phyloP scores from a whole-genome alignment of 2,329 filamentous ascomycete genomes.

The Neurospora crassa region DNA sequence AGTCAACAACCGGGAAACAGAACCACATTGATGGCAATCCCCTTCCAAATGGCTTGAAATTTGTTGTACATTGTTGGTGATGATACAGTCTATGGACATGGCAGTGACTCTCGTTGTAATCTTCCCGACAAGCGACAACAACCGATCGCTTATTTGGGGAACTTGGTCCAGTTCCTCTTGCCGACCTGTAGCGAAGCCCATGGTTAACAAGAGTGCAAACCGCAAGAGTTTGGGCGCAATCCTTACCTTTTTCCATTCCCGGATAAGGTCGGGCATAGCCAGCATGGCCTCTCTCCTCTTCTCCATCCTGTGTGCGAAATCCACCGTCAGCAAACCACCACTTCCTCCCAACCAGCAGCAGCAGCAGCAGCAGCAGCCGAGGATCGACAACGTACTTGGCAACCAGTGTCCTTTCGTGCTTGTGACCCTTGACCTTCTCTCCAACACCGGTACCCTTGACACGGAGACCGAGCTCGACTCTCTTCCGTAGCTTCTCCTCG shows the following conservation, averaged over 20 bases:
- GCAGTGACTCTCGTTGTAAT: neutral
- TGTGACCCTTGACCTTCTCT: slow-evolving; percentile 89
- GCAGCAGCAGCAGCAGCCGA: neutral
- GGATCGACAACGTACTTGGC: slow-evolving; percentile 45
- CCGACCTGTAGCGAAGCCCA: slow-evolving; percentile 32
- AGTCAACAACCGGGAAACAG: neutral
- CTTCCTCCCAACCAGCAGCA: neutral
- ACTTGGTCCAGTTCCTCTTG: slow-evolving; percentile 47
- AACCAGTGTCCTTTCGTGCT: slow-evolving; percentile 80
- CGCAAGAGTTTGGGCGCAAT: neutral
- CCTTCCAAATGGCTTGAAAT: neutral
- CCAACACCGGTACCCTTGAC: slow-evolving; percentile 91
- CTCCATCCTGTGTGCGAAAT: slow-evolving; percentile 53
- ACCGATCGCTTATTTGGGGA: slow-evolving; percentile 33
- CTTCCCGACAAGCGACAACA: slow-evolving; percentile 1
- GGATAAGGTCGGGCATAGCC: slow-evolving; percentile 86
- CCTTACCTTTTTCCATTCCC: slow-evolving; percentile 78
- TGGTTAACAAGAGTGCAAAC: slow-evolving; percentile 24
- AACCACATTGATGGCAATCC: neutral
- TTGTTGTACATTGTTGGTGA: slow-evolving; percentile 15
- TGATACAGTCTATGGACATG: slow-evolving; percentile 17
- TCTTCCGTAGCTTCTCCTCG: slow-evolving; percentile 57
- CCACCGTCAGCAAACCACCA: slow-evolving; percentile 22
- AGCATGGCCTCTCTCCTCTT: slow-evolving; percentile 86
- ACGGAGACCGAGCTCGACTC: slow-evolving; percentile 69